phyloP scores from a whole-genome alignment of 129 eudicot genomes.

The Arctium lappa region DNA sequence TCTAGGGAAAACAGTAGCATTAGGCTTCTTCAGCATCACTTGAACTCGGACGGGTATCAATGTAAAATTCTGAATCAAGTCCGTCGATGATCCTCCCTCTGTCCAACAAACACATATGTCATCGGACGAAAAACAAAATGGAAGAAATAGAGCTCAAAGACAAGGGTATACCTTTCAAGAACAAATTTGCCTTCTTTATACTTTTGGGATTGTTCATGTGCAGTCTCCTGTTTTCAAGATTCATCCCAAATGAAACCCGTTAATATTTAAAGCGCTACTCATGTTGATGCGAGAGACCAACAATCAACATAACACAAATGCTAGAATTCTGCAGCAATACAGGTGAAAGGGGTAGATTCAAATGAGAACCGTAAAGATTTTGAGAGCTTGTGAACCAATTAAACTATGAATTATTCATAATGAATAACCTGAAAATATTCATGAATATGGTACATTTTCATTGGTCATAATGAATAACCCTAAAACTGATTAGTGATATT shows the following conservation, averaged over 20 bases:
- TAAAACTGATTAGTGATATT: neutral
- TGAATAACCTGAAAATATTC: neutral
- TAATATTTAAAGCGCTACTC: slow-evolving; percentile 4
- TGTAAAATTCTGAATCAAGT: slow-evolving; percentile 72
- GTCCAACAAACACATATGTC: slow-evolving; percentile 18
- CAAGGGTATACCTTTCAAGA: slow-evolving; percentile 57
- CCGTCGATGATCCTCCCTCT: slow-evolving; percentile 84
- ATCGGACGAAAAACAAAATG: neutral
- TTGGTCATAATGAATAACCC: neutral
- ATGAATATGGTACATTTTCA: neutral
- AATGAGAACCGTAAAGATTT: neutral
- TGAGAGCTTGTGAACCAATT: neutral
- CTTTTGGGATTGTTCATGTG: slow-evolving; percentile 75
- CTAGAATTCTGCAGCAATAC: neutral
- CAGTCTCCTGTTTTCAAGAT: slow-evolving; percentile 39
- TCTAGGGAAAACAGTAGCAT: neutral
- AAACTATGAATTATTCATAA: neutral
- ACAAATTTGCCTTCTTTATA: slow-evolving; percentile 87
- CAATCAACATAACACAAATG: neutral
- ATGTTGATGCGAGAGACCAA: neutral
- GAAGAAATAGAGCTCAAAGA: neutral
- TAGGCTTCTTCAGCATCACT: slow-evolving; percentile 76
- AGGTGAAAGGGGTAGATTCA: neutral
- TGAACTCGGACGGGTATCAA: slow-evolving; percentile 65
- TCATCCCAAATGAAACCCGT: neutral